phyloP scores from a whole-genome alignment of 495 filamentous ascomycete genomes.

The Trichocladium antarcticum region DNA sequence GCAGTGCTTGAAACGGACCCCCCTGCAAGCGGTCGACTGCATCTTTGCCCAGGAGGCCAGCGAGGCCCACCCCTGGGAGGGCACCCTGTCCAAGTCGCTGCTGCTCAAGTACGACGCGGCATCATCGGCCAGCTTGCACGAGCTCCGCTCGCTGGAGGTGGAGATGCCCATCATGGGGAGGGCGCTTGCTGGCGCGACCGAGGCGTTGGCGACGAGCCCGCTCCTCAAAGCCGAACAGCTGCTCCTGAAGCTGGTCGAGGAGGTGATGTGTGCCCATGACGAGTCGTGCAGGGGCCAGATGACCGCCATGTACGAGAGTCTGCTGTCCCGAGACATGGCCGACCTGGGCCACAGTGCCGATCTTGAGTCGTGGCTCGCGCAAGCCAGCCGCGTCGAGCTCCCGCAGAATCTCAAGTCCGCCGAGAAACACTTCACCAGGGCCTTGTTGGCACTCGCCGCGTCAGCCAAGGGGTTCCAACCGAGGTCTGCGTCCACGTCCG shows the following conservation, averaged over 20 bases:
- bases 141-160: constrained; percentile 52
- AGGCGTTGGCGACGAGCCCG: constrained; percentile 39
- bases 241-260: constrained; percentile 38
- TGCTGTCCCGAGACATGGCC: constrained; percentile 4
- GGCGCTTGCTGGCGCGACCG: constrained; percentile 37
- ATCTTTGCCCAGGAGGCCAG: constrained; percentile 27
- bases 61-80: constrained; percentile 38
- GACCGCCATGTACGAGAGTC: constrained; percentile 8
- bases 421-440: constrained; percentile 31
- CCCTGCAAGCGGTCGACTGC: constrained; percentile 36
- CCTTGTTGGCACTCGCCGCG: constrained; percentile 27
- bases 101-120: constrained; percentile 45
- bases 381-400: constrained; percentile 9
- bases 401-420: constrained; percentile 17
- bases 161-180: constrained; percentile 54
- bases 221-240: constrained; percentile 36
- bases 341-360: constrained; percentile 3
- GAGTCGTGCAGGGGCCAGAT: constrained; percentile 8
- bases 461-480: constrained; percentile 18
- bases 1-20: constrained; percentile 26
- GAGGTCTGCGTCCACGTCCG: constrained; percentile 27
- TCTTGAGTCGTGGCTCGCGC: constrained; percentile 17
- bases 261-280: constrained; percentile 37
- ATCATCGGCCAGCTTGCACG: constrained; percentile 44
- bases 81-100: constrained; percentile 44